Percentiles rank a stretch among this genome's conserved stretches.
Evolutionary conservation across 2,329 filamentous ascomycete species (phyloP).

Genomic region (Phyllosticta ampelicida): DNA sequence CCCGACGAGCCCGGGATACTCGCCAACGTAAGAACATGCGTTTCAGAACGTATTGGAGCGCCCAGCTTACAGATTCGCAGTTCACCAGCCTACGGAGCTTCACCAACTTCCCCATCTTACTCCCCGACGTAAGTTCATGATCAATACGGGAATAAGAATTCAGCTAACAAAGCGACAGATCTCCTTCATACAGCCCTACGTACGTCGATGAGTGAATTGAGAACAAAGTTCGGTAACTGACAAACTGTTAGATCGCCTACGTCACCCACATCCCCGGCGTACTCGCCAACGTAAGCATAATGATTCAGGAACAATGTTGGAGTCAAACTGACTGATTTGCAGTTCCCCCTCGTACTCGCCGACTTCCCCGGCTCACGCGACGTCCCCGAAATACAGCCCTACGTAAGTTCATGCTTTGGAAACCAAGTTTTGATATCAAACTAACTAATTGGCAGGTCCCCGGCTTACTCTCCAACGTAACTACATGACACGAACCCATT

Average conservation of each 20-base stretch:
- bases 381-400: slow-evolving; percentile 50
- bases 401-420: too few relatives aligned
- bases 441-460: slow-evolving; percentile 33
- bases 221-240: too few relatives aligned
- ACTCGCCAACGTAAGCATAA: slow-evolving; percentile 53
- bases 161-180: slow-evolving; percentile 15
- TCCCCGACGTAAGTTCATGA: too few relatives aligned
- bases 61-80: slow-evolving; percentile 40
- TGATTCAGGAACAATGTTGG: slow-evolving; percentile 13
- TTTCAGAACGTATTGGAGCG: too few relatives aligned
- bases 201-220: too few relatives aligned
- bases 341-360: slow-evolving; percentile 56
- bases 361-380: slow-evolving; percentile 50
- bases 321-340: slow-evolving; percentile 33
- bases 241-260: too few relatives aligned
- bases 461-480: slow-evolving; percentile 23
- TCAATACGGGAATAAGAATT: too few relatives aligned
- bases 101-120: slow-evolving; percentile 44
- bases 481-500: slow-evolving; percentile 37
- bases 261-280: slow-evolving; percentile 53
- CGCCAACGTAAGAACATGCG: too few relatives aligned
- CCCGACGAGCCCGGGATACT: slow-evolving; percentile 52
- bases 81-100: slow-evolving; percentile 43
- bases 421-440: too few relatives aligned
- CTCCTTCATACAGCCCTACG: slow-evolving; percentile 41